Evolutionary conservation across 495 filamentous ascomycete species (phyloP), one percentile per base, ranked within the genome.

Genomic region (Haplographium delicatum): DNA sequence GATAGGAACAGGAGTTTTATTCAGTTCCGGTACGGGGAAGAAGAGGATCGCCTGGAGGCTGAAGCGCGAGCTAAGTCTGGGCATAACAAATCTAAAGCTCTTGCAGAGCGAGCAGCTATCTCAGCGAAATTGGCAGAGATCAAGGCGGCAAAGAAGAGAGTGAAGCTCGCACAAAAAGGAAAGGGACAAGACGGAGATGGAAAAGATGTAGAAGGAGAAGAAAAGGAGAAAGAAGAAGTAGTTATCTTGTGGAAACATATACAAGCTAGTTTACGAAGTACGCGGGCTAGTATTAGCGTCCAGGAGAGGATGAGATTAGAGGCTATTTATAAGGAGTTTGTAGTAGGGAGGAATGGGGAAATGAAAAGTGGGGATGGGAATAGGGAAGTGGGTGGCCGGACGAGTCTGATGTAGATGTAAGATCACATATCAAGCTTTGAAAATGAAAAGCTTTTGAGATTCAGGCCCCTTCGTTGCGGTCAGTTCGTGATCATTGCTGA

Each of bases 311-410:
- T 66, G 58, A 74, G 91, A 53, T 61, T 98, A 54, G 74, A 77
- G 60, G 75, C 72, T 5, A 95, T 98, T 50, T 98, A 98, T 63
- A 72, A 76, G 5, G 94, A 97, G 72, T 98, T 98, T 72, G 79
- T 96, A 4, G 83, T 84, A 5, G 89, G 88, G 6, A 76, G 93
- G 51, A 95, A 89, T 64, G 93, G 93, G 22, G 93, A 96, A 65
- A 89, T 98, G 89, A 86, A 79, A 33, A 90, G 82, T 66, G 93
- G 93, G 8, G 85, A 98, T 65, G 89, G 85, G 1, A 81, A 80
- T 22, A 93, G 79, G 65, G 93, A 98, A 68, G 79, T 98, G 63
- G 93, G 93, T 3, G 94, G 93, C 18, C 72, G 93, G 62, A 90
- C 83, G 50, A 97, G 89, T 70, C 72, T 98, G 39, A 58, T 60